Evolutionary conservation across 192 early-diverging fungal genomes (phyloP).

Genomic region (Coemansia sp.): DNA sequence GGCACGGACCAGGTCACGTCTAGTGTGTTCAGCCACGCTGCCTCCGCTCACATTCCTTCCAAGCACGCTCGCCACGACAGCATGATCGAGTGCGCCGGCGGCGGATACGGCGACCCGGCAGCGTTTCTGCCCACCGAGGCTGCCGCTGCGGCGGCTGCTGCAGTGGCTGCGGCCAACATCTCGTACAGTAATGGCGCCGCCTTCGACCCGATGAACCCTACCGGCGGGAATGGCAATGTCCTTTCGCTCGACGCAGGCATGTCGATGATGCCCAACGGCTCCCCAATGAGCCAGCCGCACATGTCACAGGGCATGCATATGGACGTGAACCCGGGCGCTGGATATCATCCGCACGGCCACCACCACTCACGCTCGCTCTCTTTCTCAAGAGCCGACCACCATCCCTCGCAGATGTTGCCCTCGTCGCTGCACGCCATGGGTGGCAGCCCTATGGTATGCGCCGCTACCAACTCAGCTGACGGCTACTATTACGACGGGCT

Average conservation of each 20-base stretch:
- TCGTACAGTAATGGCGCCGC: slow-evolving; percentile 21
- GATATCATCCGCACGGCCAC: not conserved
- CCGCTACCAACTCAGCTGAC: slow-evolving; percentile 7
- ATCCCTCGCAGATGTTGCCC: slow-evolving; percentile 8
- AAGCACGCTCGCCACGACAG: slow-evolving; percentile 45
- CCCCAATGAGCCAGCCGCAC: slow-evolving; percentile 20
- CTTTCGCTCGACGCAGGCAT: slow-evolving; percentile 24
- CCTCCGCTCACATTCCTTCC: slow-evolving; percentile 8
- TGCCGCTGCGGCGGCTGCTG: slow-evolving; percentile 28
- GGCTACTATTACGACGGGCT: slow-evolving; percentile 42
- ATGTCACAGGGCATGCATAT: slow-evolving; percentile 16
- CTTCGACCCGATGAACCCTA: slow-evolving; percentile 34
- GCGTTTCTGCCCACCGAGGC: slow-evolving; percentile 12
- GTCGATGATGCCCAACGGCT: slow-evolving; percentile 19
- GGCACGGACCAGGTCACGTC: slow-evolving; percentile 1
- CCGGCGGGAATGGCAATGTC: not conserved
- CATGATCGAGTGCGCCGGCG: slow-evolving; percentile 7
- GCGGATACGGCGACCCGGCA: not conserved
- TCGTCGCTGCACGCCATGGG: slow-evolving; percentile 18
- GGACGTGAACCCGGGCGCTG: slow-evolving; percentile 10
- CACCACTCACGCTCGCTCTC: slow-evolving; percentile 34
- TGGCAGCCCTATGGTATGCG: slow-evolving; percentile 25
- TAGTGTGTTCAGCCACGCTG: slow-evolving; percentile 15
- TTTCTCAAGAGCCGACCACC: slow-evolving; percentile 24
- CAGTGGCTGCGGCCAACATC: slow-evolving; percentile 27